phyloP scores from a whole-genome alignment of 306 rosid genomes.

The Quercus rubra region DNA sequence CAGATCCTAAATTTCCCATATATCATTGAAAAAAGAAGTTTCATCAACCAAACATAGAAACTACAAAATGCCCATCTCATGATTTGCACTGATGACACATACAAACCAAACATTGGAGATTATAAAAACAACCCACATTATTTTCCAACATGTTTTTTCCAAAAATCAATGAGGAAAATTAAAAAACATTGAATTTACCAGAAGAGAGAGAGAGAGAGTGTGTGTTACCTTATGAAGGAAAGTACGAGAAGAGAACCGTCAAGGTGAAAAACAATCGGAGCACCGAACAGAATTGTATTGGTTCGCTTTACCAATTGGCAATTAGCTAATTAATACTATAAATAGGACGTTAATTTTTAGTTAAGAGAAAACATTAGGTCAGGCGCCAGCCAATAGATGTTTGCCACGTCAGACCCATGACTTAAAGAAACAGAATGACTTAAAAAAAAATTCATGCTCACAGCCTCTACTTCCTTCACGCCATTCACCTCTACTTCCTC shows the following conservation, averaged over 20 bases:
- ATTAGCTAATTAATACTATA: background rate
- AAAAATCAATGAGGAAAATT: background rate
- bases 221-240: background rate
- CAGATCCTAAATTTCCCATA: background rate
- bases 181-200: background rate
- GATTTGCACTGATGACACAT: background rate
- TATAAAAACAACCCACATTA: background rate
- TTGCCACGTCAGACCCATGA: too few species aligned
- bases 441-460: too few species aligned
- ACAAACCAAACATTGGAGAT: background rate
- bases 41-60: constrained; percentile 1
- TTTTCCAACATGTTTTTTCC: background rate
- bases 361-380: too few species aligned
- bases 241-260: background rate
- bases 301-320: background rate
- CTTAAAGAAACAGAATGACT: too few species aligned
- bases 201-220: background rate
- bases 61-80: background rate
- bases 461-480: too few species aligned
- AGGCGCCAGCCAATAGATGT: too few species aligned
- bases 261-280: background rate
- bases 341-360: background rate
- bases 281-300: background rate
- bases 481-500: too few species aligned
- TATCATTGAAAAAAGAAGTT: background rate